These are phyloP conservation scores for Allodekkera sacchari DNA, from an alignment of 805 yeast species.

Conservation along the genomic window DNA sequence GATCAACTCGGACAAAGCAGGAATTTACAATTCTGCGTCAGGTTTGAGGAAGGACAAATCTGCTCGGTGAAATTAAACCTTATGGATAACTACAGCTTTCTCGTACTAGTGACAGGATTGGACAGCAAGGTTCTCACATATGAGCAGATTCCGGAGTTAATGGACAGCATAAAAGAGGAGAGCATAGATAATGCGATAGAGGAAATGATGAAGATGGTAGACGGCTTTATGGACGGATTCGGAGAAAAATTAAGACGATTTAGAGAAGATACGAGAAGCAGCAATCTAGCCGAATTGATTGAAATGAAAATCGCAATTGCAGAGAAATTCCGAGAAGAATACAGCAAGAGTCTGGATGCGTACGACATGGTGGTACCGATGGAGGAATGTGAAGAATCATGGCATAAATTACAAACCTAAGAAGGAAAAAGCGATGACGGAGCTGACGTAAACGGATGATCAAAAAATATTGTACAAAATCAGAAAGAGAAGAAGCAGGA, in stretches of 20 bases:
- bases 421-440: constrained; percentile 10
- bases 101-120: constrained; percentile 21
- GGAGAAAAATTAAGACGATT: constrained; percentile 8
- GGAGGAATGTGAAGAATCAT: not conserved
- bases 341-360: constrained; percentile 1
- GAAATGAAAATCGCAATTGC: constrained; percentile 12
- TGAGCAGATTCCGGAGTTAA: constrained; percentile 9
- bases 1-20: constrained; percentile 30
- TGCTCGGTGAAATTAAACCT: constrained; percentile 19
- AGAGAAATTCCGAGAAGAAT: constrained; percentile 6
- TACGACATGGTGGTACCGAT: constrained; percentile 1
- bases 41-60: constrained; percentile 12
- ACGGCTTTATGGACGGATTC: constrained; percentile 8
- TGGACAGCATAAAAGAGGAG: constrained; percentile 7
- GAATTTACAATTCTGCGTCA: constrained; percentile 29
- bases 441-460: constrained; percentile 14
- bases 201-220: constrained; percentile 9
- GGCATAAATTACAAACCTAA: constrained; percentile 7
- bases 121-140: constrained; percentile 11
- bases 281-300: constrained; percentile 11
- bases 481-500: too few relatives aligned
- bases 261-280: constrained; percentile 7
- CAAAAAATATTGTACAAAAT: too few relatives aligned
- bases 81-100: constrained; percentile 25
- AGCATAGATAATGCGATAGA: constrained; percentile 10